These are phyloP conservation scores for Rubroshorea leprosula DNA, from an alignment of 345 rosid genomes.

Conservation along the genomic window DNA sequence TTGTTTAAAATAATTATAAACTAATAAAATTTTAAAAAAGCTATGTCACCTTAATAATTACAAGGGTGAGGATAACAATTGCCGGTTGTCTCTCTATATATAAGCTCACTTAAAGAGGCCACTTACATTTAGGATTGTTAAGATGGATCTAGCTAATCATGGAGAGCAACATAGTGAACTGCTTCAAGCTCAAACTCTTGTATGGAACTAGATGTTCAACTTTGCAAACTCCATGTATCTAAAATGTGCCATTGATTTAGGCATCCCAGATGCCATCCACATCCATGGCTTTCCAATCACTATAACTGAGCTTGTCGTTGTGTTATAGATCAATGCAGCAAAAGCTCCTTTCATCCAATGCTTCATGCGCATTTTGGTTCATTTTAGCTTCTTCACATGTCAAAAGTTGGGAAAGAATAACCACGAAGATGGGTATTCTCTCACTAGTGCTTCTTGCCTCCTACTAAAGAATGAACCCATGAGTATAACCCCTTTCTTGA, in stretches of 20 bases:
- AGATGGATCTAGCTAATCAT: too few relatives aligned
- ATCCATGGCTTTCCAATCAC: conserved; percentile 38
- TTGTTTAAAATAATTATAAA: too few relatives aligned
- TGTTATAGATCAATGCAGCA: conserved; percentile 19
- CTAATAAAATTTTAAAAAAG: too few relatives aligned
- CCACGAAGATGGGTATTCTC: conserved; percentile 19
- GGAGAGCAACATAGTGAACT: conserved; percentile 9
- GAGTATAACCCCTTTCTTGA: conserved; percentile 23
- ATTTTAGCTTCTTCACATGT: conserved; percentile 33
- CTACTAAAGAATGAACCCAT: conserved; percentile 27
- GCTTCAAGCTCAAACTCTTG: conserved; percentile 30
- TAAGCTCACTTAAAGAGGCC: too few relatives aligned
- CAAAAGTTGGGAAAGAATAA: not conserved
- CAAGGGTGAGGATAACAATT: too few relatives aligned
- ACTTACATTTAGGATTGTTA: too few relatives aligned
- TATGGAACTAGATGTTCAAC: conserved; percentile 32
- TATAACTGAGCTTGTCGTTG: conserved; percentile 23
- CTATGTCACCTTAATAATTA: too few relatives aligned
- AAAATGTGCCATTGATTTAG: conserved; percentile 40
- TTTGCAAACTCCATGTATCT: conserved; percentile 39
- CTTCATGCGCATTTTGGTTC: conserved; percentile 38
- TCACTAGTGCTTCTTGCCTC: conserved; percentile 24
- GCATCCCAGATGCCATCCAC: conserved; percentile 42
- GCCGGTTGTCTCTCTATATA: too few relatives aligned
- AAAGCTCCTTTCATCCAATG: conserved; percentile 23